These are phyloP conservation scores for Onygena corvina DNA, from an alignment of 2,329 filamentous ascomycete species.

Conservation along the genomic window DNA sequence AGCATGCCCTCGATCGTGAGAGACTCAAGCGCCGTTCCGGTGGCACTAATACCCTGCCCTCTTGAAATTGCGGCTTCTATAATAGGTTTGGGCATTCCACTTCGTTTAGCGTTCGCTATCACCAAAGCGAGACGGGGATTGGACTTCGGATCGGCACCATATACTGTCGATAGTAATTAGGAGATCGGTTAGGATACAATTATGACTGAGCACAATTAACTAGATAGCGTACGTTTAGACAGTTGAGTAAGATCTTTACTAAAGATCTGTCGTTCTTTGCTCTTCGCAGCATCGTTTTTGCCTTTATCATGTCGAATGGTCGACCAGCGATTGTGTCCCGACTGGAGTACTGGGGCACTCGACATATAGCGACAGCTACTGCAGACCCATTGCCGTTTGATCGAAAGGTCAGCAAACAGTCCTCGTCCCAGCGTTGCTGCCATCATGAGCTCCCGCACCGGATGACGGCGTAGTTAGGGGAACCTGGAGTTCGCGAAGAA, in stretches of 20 bases:
- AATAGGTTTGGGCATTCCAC: conserved; percentile 66
- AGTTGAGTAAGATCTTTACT: conserved; percentile 61
- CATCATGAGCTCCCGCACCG: too few species aligned
- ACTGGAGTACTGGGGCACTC: conserved; percentile 36
- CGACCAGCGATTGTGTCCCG: conserved; percentile 87
- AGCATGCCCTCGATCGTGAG: conserved; percentile 71
- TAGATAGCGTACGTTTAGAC: conserved; percentile 51
- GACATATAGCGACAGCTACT: conserved; percentile 36
- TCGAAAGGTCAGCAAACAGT: background rate
- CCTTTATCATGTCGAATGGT: conserved; percentile 95
- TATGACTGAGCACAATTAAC: background rate
- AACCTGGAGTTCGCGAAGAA: too few species aligned
- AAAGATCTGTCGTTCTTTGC: conserved; percentile 54
- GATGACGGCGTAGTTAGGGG: too few species aligned
- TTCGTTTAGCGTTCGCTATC: conserved; percentile 69
- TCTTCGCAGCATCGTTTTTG: conserved; percentile 65
- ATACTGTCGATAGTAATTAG: conserved; percentile 41
- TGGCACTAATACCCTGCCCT: conserved; percentile 69
- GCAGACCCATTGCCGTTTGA: conserved; percentile 15
- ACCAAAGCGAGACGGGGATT: conserved; percentile 67
- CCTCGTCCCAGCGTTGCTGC: background rate
- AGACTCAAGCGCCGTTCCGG: conserved; percentile 63
- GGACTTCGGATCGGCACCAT: conserved; percentile 57
- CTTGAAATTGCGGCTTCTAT: conserved; percentile 81
- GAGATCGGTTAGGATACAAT: background rate